Evolutionary conservation across 148 eudicot genomes (phyloP).

Genomic region (Fagopyrum tataricum): DNA sequence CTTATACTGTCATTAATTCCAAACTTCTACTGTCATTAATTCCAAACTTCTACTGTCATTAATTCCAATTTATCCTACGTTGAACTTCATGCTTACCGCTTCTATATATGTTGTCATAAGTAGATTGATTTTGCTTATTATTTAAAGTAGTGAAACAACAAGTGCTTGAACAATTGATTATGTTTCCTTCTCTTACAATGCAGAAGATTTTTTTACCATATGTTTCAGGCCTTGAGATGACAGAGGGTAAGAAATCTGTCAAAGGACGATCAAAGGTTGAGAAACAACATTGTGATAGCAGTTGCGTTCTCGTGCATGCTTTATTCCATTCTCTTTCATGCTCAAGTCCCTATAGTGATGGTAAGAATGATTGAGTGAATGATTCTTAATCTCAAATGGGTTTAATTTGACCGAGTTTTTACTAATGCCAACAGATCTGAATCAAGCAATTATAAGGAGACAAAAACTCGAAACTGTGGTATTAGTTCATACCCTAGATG

Average conservation of each 20-base stretch:
- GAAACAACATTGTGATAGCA: conserved; percentile 54
- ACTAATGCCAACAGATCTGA: conserved; percentile 1
- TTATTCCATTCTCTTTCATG: conserved; percentile 53
- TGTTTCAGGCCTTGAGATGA: conserved; percentile 78
- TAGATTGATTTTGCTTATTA: background rate
- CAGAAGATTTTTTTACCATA: conserved; percentile 81
- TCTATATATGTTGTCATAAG: conserved; percentile 73
- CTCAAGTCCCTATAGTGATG: conserved; percentile 52
- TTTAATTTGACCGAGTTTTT: background rate
- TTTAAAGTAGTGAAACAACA: background rate
- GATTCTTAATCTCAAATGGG: background rate
- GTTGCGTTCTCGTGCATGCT: conserved; percentile 38
- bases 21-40: conserved; percentile 61
- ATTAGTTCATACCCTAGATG: background rate
- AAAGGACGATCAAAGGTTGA: conserved; percentile 61
- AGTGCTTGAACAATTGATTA: background rate
- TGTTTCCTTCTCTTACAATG: conserved; percentile 15
- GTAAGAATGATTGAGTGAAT: conserved; percentile 26
- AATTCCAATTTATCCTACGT: conserved; percentile 70
- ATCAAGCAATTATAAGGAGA: background rate
- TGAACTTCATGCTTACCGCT: conserved; percentile 89
- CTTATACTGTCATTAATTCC: too few relatives aligned
- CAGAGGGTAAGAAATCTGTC: too few relatives aligned
- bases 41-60: too few relatives aligned
- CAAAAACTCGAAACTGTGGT: background rate